Base-by-base conservation (phyloP, 148 eudicot species). In the Linanthus parryae region DNA sequence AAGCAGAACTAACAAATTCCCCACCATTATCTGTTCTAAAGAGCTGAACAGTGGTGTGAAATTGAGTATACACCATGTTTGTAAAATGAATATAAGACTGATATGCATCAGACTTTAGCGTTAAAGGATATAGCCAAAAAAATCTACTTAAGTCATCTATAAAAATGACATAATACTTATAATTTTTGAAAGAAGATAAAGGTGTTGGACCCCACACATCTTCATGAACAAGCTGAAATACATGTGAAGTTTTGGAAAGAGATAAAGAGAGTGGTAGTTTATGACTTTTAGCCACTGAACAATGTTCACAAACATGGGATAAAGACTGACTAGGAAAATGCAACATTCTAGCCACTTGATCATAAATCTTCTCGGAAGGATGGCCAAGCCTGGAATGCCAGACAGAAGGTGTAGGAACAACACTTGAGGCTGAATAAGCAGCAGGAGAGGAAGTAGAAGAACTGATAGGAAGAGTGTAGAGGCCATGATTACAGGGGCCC, bases 201-300 rank as follows among this genome's bases (percentile, higher is more conserved):
- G 44, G 44, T 39, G 44, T 13, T 15, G 44, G n/a, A n/a, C n/a
- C 17, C 44, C 44, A 39, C 14, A 39, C 44, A 39, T 39, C 44
- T 5, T 19, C 17, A 14, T 13, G 17, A 6, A 39, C 17, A 13
- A 39, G 17, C 17, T 39, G 1, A 39, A 39, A 19, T 13, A 19
- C 17, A 39, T 15, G 17, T 5, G 14, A 13, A 4, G 44, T 13
- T 39, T 8, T 39, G n/a, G n/a, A n/a, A n/a, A n/a, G n/a, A n/a
- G n/a, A n/a, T n/a, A n/a, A 5, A 39, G 14, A 13, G 15, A 39
- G 17, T 8, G 44, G 44, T 39, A 39, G 17, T 39, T 39, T 39
- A 19, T 39, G 44, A 14, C 3, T 39, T 39, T 39, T 39, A 39
- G 14, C 17, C 17, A 19, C 17, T 39, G 14, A 19, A 39, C 44